Evolutionary conservation across 129 eudicot species (phyloP), one percentile per base, ranked within the genome.

Genomic region (Deinandra increscens): DNA sequence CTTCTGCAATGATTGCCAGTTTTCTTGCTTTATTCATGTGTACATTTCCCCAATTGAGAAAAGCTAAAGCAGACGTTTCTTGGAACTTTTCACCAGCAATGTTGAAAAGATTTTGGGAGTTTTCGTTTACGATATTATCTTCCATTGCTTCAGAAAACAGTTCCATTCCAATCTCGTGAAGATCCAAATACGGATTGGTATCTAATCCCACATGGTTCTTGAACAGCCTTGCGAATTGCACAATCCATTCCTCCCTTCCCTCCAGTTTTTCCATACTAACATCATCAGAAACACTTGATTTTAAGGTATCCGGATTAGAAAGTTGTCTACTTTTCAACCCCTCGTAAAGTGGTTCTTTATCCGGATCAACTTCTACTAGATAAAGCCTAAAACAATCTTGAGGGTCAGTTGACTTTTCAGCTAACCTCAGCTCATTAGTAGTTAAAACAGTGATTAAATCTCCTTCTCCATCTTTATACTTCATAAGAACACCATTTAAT

Each of bases 181-280:
- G 87, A 76, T 93, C 96, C 85, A 89, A 80, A 79, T 86, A 93
- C 0, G 96, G 83, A 75, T 89, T 90, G 4, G 91, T 79, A 41
- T 89, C 98, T 39, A 93, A 83, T 63, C 98, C 96, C 36, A 93
- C 98, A 80, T 93, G 98, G 77, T 82, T 87, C 76, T 89, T 89
- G 75, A 93, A 89, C 10, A 93, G 70, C 72, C 81, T 73, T 6
- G 98, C 85, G 67, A 93, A 93, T 65, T 93, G 91, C 23, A 93
- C 65, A 44, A 93, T 76, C 98, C 98, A 93, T 64, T 84, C 87
- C 73, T 86, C 96, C 19, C 29, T 19, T 42, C 55, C 78, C 34
- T 41, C 65, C 0, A 5, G 43, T 49, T 78, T 80, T 23, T 39
- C 75, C 41, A 74, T 31, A 63, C 50, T 19, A 17, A 56, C 81